These are phyloP conservation scores for Cercophora samala DNA, from an alignment of 495 filamentous ascomycete genomes.

Conservation along the genomic window DNA sequence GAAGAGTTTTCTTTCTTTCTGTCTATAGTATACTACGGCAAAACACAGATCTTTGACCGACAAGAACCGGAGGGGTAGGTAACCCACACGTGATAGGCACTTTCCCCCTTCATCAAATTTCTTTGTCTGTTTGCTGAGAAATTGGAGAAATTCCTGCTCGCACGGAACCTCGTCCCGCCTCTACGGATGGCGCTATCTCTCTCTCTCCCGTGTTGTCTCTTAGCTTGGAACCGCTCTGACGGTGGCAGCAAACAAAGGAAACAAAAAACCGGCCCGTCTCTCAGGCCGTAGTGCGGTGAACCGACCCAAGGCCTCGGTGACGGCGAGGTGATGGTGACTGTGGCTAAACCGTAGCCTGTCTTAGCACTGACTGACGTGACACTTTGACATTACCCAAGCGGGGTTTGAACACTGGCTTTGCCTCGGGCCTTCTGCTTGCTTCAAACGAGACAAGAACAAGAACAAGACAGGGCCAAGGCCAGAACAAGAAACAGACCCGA, in stretches of 20 bases:
- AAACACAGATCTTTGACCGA: neutral
- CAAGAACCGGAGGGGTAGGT: neutral
- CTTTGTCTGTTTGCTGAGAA: slow-evolving; percentile 34
- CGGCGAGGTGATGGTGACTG: neutral
- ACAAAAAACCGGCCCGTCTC: neutral
- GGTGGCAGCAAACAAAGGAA: neutral
- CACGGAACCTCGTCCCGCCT: slow-evolving; percentile 36
- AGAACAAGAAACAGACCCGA: neutral
- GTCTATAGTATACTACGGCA: neutral
- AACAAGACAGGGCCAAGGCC: neutral
- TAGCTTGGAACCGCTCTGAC: neutral
- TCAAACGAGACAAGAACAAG: neutral
- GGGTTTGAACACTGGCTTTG: neutral
- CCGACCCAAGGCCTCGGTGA: neutral
- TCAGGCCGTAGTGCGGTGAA: neutral
- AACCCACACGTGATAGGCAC: neutral
- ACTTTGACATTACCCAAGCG: neutral
- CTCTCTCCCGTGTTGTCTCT: neutral
- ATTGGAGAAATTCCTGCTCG: slow-evolving; percentile 18
- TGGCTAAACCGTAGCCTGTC: neutral
- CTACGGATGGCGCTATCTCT: slow-evolving; percentile 6
- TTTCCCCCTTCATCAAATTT: slow-evolving; percentile 29
- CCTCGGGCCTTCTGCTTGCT: neutral
- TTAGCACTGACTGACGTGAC: neutral
- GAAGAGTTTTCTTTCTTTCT: neutral